These are phyloP conservation scores for Claviceps africana DNA, from an alignment of 2,329 filamentous ascomycete genomes.

Conservation along the genomic window DNA sequence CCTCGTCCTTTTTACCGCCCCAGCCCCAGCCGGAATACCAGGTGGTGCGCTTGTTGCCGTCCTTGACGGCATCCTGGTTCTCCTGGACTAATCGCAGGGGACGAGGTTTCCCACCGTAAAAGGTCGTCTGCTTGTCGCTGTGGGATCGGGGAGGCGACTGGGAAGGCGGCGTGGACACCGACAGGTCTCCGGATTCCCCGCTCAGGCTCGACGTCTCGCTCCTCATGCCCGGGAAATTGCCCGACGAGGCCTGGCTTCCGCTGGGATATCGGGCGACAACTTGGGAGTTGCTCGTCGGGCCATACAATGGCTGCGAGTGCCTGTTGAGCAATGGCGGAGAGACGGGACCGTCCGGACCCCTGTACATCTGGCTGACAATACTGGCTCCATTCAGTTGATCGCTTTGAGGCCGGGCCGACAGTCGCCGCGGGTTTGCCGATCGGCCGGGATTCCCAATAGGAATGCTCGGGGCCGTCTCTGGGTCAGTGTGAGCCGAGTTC, in stretches of 20 bases:
- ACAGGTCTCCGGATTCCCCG: conserved; percentile 47
- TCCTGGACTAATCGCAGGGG: conserved; percentile 82
- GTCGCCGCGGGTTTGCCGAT: conserved; percentile 38
- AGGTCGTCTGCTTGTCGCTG: conserved; percentile 42
- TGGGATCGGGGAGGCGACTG: conserved; percentile 40
- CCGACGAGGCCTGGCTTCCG: conserved; percentile 32
- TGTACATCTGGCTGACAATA: conserved; percentile 84
- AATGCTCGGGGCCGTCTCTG: conserved; percentile 62
- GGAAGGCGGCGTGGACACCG: conserved; percentile 28
- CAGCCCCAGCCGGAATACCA: conserved; percentile 49
- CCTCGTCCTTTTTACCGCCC: conserved; percentile 35
- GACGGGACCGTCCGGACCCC: conserved; percentile 50
- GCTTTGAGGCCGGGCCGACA: conserved; percentile 38
- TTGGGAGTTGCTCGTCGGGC: conserved; percentile 35
- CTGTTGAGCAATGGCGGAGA: conserved; percentile 46
- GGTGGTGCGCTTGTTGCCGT: conserved; percentile 46
- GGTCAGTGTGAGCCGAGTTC: conserved; percentile 42
- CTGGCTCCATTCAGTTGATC: conserved; percentile 52
- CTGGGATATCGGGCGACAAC: conserved; percentile 38
- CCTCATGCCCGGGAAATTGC: conserved; percentile 60
- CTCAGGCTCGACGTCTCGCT: conserved; percentile 51
- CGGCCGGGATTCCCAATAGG: conserved; percentile 48
- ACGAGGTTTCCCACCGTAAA: conserved; percentile 58
- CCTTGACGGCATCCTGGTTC: conserved; percentile 37
- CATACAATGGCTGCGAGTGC: conserved; percentile 51